Base-by-base conservation (phyloP, 176 grass and related monocot genomes). In the Carex pumila region DNA sequence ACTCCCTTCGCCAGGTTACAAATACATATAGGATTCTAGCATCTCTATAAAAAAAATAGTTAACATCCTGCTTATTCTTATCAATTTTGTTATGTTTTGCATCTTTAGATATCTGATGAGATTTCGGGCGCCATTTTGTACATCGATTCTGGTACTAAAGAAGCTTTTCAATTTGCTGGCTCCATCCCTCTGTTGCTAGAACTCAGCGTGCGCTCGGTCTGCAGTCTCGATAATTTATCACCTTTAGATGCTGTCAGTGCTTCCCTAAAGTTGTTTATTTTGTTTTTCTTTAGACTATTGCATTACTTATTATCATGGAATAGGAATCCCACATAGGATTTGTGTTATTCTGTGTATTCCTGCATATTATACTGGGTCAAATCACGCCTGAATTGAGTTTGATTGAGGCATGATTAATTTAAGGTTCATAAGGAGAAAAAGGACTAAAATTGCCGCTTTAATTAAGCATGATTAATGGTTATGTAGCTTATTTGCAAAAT, bases 141-240 rank as follows among this genome's bases (percentile, higher is more conserved):
- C 72, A 10, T 93, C 14, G 96, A 98, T 79, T 89, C 84, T 6
- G 93, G 93, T 39, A 90, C 90, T 29, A 71, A 88, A 70, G 96
- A 98, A 41, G 84, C 93, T 0, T 93, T 98, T 85, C 96, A 92
- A 82, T 93, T 98, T 64, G 66, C 90, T 45, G 95, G 95, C 50
- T 92, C 91, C 6, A 93, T 99, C 62, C 91, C 92, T 47, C 57
- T 93, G 39, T 85, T 99, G 55, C 84, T 95, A 53, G 88, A 99
- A 55, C 93, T 99, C 9, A 88, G 89, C 21, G 88, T 83, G 45
- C 89, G 90, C 31, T 86, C 86, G 2, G 77, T 99, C 0, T 99
- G 93, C 86, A 85, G 88, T 87, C 91, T 99, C 76, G 96, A 95
- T 72, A 86, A 81, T 50, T 60, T 87, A 8, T 93, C 91, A 83